Conservation (phyloP, 139 green algal species). For the Coelastrella sp. region DNA sequence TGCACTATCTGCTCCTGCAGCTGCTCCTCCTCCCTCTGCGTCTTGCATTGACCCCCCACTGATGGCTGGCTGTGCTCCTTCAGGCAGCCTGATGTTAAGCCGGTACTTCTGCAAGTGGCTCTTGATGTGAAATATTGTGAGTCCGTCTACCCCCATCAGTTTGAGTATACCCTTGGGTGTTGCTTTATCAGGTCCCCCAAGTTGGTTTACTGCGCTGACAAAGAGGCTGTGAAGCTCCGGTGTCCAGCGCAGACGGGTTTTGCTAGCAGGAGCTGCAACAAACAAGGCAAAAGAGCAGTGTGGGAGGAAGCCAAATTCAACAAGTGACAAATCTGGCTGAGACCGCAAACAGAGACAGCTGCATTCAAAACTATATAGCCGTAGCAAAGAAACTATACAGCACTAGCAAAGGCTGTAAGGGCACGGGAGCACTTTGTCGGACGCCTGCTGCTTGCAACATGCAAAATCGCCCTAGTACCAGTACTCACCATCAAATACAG, state of each 20-base stretch:
- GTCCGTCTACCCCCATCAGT: slow-evolving; percentile 72
- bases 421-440: too few relatives aligned
- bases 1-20: slow-evolving; percentile 5
- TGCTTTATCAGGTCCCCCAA: slow-evolving; percentile 73
- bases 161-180: slow-evolving; percentile 81
- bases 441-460: background rate
- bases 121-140: slow-evolving; percentile 97
- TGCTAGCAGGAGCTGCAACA: slow-evolving; percentile 41
- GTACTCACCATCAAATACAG: background rate
- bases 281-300: background rate
- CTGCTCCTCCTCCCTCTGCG: background rate
- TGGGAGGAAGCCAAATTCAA: background rate
- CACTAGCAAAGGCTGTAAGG: too few relatives aligned
- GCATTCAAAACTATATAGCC: too few relatives aligned
- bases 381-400: too few relatives aligned
- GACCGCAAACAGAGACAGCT: too few relatives aligned
- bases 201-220: slow-evolving; percentile 56
- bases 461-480: background rate
- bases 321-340: background rate
- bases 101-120: slow-evolving; percentile 94
- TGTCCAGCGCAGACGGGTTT: slow-evolving; percentile 75
- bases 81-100: slow-evolving; percentile 84
- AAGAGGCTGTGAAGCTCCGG: slow-evolving; percentile 71
- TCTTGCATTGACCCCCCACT: slow-evolving; percentile 17
- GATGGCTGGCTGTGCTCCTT: slow-evolving; percentile 1